Conservation (phyloP, 2,329 filamentous ascomycete species). For the Chaetomiaceae sp. region DNA sequence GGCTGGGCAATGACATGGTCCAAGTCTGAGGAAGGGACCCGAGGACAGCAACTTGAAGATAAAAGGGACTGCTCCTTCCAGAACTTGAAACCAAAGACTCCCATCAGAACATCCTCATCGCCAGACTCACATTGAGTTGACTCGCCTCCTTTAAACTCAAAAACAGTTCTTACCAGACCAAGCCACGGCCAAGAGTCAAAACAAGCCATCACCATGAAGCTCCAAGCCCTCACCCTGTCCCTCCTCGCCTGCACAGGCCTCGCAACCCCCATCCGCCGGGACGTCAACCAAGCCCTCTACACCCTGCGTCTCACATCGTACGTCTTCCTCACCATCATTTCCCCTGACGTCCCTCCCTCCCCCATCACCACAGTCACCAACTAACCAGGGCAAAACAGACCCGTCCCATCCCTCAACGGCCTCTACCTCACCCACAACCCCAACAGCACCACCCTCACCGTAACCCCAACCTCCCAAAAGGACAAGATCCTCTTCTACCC, state of each 20-base stretch:
- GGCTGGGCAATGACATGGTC: neutral
- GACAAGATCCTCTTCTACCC: conserved; percentile 30
- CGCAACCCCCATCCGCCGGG: conserved; percentile 17
- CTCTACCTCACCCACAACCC: conserved; percentile 29
- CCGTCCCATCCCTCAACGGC: conserved; percentile 28
- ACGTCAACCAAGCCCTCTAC: conserved; percentile 19
- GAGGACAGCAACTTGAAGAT: no score
- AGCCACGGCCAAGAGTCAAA: neutral
- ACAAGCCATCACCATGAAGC: conserved; percentile 22
- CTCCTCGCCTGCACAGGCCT: conserved; percentile 19
- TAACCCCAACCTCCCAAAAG: conserved; percentile 21
- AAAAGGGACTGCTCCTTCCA: neutral
- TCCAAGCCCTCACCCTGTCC: conserved; percentile 20
- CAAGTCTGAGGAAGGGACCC: no score
- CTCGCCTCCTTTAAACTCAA: no score
- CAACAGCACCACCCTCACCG: conserved; percentile 31
- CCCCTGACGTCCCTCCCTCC: neutral
- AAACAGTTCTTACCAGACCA: no score
- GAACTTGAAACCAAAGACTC: neutral
- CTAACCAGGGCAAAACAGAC: conserved; percentile 5
- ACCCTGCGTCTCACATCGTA: conserved; percentile 27
- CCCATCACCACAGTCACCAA: neutral
- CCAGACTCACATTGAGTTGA: neutral
- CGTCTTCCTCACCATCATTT: neutral
- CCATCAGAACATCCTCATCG: neutral